These are phyloP conservation scores for Monilinia aucupariae DNA, from an alignment of 2,329 filamentous ascomycete genomes.

Conservation along the genomic window DNA sequence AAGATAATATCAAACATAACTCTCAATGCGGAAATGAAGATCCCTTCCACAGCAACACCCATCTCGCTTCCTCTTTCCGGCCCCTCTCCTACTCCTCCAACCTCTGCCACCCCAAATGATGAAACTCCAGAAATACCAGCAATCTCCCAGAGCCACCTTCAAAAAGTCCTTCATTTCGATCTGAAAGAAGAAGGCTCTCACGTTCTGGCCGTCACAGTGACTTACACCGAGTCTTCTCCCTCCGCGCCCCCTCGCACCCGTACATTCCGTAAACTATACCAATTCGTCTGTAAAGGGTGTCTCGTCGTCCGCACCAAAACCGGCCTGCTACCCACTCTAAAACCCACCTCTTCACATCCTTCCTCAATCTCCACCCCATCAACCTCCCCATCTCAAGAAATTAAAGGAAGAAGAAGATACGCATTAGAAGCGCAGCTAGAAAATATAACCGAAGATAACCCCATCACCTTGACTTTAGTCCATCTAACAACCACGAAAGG, in stretches of 20 bases:
- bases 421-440: slow-evolving; percentile 91
- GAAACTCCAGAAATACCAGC: background rate
- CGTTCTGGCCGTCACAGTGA: slow-evolving; percentile 86
- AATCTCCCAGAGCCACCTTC: slow-evolving; percentile 41
- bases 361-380: slow-evolving; percentile 25
- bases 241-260: slow-evolving; percentile 46
- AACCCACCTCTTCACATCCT: background rate
- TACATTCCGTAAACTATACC: slow-evolving; percentile 92
- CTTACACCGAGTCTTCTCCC: slow-evolving; percentile 80
- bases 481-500: slow-evolving; percentile 49
- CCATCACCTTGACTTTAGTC: slow-evolving; percentile 69
- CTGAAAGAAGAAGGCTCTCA: slow-evolving; percentile 93
- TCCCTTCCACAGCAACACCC: slow-evolving; percentile 57
- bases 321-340: slow-evolving; percentile 43
- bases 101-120: background rate
- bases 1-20: slow-evolving; percentile 65
- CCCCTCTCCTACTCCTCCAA: slow-evolving; percentile 9
- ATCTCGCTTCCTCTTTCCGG: slow-evolving; percentile 57
- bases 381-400: background rate
- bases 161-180: slow-evolving; percentile 78
- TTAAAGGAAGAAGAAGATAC: slow-evolving; percentile 44
- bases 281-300: slow-evolving; percentile 88
- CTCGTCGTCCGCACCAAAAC: slow-evolving; percentile 89
- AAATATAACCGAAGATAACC: slow-evolving; percentile 74
- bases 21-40: slow-evolving; percentile 93